Evolutionary conservation across 169 alveolate genomes (phyloP), one percentile per base, ranked within the genome.

Genomic region (Cryptosporidium tyzzeri): DNA sequence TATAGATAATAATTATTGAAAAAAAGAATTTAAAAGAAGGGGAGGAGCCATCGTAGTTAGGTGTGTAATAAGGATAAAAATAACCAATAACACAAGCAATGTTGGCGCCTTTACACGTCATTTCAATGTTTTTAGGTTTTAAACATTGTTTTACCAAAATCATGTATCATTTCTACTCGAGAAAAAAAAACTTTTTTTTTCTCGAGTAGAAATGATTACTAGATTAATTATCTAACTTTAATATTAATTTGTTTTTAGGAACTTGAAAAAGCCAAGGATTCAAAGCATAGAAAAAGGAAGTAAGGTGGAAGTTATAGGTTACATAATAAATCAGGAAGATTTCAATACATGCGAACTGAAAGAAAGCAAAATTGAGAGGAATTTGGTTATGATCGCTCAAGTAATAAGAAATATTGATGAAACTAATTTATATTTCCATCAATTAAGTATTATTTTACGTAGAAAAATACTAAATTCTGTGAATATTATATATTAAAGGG

Each of bases 371-470:
- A 48, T 7, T 2, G 35, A 44, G 21, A n/a, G 45, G 7, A 31
- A 37, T 31, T n/a, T 44, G 41, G 26, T 80, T 4, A 5, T 80
- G 2, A 29, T 37, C 3, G 75, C 89, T 3, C 62, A 62, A 8
- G 50, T 80, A 16, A 9, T 80, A 23, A 58, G 68, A 65, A 41
- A 37, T 45, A 62, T 65, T 39, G 70, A 62, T 2, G 67, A 29
- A 9, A 62, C 59, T 74, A 50, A 80, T 48, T 31, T 80, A 29
- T 39, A 80, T 62, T 58, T 62, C 9, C 29, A 80, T 41, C 89
- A 80, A 62, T 29, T 80, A 26, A 80, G 89, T 62, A 44, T 80
- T 35, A 35, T 62, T n/a, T 67, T 80, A 23, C 89, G 89, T 45
- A 59, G 89, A 65, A 80, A 80, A 65, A 16, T 80, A n/a, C 51